Base-by-base conservation (phyloP, 257 asterid species). In the Penstemon barbatus region DNA sequence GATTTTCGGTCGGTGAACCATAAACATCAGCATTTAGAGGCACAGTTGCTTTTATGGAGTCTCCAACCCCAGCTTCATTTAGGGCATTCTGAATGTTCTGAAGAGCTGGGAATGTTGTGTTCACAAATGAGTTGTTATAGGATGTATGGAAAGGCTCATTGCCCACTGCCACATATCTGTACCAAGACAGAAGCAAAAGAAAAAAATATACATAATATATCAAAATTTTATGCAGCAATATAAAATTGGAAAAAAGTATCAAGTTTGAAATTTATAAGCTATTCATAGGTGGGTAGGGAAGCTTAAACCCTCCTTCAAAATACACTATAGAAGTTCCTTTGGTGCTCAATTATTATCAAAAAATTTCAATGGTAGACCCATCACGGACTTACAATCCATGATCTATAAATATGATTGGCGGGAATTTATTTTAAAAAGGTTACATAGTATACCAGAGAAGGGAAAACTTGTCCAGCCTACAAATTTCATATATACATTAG, bases 161-260 rank as follows among this genome's bases (percentile, higher is more conserved):
- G 60, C 96, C 96, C 7, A 88, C 96, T 19, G 96, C 96, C 46
- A 86, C 96, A 57, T 88, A 88, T 74, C 96, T 86, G 88, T 77
- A 70, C 52, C 54, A 65, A 38, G 25, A 48, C 19, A 48, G 45
- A 58, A 38, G 61, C 4, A 33, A 46, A 25, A 15, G 18, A 25
- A 25, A 25, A 25, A 25, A 25, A 25, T 25, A 25, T 2, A 25
- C 2, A 25, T 2, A 25, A 25, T 25, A 25, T 25, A 25, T 25
- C 33, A 25, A 25, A 1, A 25, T 25, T 25, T 25, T 25, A 25
- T 25, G 33, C 33, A 25, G 33, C 33, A 25, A 25, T 1, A 25
- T 25, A 25, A 25, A 25, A 25, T 25, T 25, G 33, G 33, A 25
- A 25, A 25, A 25, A 25, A 25, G 33, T 25, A 25, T 25, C 33